phyloP scores from a whole-genome alignment of 2,329 filamentous ascomycete species.

The Grosmannia clavigera region DNA sequence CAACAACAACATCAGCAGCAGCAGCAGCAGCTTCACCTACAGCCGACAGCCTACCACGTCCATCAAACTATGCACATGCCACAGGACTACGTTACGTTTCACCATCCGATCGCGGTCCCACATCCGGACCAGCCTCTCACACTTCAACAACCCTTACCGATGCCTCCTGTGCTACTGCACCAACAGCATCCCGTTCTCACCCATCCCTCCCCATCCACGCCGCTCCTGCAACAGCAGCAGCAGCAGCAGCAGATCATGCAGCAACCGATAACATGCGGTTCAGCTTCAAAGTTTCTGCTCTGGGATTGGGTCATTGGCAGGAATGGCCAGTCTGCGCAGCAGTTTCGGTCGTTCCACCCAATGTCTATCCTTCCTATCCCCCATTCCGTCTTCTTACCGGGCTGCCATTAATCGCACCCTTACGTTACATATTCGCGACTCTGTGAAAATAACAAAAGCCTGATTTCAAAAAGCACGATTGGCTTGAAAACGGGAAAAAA shows the following conservation, averaged over 20 bases:
- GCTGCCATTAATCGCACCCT: conserved; percentile 3
- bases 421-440: neutral
- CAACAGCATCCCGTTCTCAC: conserved; percentile 5
- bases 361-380: conserved; percentile 36
- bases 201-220: conserved; percentile 22
- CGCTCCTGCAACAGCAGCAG: neutral
- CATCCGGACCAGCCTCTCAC: neutral
- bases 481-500: neutral
- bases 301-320: conserved; percentile 11
- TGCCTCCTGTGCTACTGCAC: neutral
- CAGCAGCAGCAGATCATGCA: neutral
- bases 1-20: conserved; percentile 20
- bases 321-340: conserved; percentile 34
- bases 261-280: neutral
- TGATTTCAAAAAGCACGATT: too few species aligned
- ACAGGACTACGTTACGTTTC: conserved; percentile 1
- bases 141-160: conserved; percentile 10
- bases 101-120: conserved; percentile 10
- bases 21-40: conserved; percentile 19
- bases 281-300: conserved; percentile 28
- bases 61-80: neutral
- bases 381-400: conserved; percentile 29
- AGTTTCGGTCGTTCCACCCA: conserved; percentile 22
- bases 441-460: neutral
- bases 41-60: neutral